A percentile compares a stretch with the other conserved stretches of the same genome.
phyloP scores from a whole-genome alignment of 306 rosid species.

The Pyrus bretschneideri region DNA sequence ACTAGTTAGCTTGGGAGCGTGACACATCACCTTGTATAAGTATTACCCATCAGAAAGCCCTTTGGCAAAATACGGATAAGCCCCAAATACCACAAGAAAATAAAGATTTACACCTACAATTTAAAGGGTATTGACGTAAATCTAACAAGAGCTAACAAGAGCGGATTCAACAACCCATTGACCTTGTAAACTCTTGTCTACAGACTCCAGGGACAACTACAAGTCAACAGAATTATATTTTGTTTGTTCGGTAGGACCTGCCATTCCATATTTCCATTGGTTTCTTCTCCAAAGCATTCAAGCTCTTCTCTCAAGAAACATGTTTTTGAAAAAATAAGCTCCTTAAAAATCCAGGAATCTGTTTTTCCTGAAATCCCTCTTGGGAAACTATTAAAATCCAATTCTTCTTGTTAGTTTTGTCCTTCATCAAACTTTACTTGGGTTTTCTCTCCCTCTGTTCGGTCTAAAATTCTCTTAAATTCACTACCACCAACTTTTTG shows the following conservation, averaged over 20 bases:
- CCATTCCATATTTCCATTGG: slow-evolving; percentile 19
- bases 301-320: slow-evolving; percentile 4
- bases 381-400: slow-evolving; percentile 17
- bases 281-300: slow-evolving; percentile 1
- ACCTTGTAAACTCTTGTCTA: neutral
- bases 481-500: neutral
- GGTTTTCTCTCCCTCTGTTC: neutral
- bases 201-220: slow-evolving; percentile 17
- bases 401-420: neutral
- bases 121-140: slow-evolving; percentile 2
- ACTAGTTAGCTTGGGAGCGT: neutral
- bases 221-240: slow-evolving; percentile 27
- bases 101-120: neutral
- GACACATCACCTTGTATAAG: neutral
- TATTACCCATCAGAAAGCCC: neutral
- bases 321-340: neutral
- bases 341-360: neutral
- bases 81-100: neutral
- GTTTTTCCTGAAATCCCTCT: neutral
- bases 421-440: neutral
- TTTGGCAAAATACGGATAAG: neutral
- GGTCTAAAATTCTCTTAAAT: neutral
- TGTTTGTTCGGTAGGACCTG: slow-evolving; percentile 45
- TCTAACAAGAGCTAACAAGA: neutral
- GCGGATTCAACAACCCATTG: slow-evolving; percentile 2